These are phyloP conservation scores for Lachnellula subtilissima DNA, from an alignment of 2,329 filamentous ascomycete species.

Conservation along the genomic window DNA sequence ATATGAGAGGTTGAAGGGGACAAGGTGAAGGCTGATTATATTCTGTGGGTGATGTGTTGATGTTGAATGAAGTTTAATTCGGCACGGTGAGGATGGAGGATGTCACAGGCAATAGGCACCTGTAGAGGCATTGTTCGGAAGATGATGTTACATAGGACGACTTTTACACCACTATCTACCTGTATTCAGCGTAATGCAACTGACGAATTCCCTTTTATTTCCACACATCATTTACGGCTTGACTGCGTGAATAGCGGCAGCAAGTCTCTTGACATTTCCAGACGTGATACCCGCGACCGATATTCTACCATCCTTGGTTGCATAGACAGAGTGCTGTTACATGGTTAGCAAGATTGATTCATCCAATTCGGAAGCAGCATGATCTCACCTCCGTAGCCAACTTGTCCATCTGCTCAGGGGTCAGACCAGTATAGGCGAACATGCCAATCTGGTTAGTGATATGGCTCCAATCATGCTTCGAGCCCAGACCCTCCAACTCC, in stretches of 20 bases:
- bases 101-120: no score
- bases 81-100: neutral
- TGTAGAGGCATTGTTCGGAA: neutral
- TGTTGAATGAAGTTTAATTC: no score
- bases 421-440: constrained; percentile 97
- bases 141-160: neutral
- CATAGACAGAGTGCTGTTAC: constrained; percentile 83
- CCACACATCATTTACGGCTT: constrained; percentile 39
- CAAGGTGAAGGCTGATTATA: neutral
- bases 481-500: constrained; percentile 90
- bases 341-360: constrained; percentile 8
- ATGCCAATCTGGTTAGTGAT: constrained; percentile 99
- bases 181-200: no score
- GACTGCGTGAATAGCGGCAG: constrained; percentile 80
- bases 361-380: constrained; percentile 19
- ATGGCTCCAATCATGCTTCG: constrained; percentile 97
- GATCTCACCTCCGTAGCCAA: constrained; percentile 73
- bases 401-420: constrained; percentile 81
- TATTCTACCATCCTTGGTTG: constrained; percentile 87
- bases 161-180: neutral
- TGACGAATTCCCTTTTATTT: neutral
- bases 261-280: constrained; percentile 73
- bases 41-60: neutral
- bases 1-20: constrained; percentile 25
- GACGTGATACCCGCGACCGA: constrained; percentile 79